phyloP scores from a whole-genome alignment of 495 filamentous ascomycete genomes.

The Podospora conica region DNA sequence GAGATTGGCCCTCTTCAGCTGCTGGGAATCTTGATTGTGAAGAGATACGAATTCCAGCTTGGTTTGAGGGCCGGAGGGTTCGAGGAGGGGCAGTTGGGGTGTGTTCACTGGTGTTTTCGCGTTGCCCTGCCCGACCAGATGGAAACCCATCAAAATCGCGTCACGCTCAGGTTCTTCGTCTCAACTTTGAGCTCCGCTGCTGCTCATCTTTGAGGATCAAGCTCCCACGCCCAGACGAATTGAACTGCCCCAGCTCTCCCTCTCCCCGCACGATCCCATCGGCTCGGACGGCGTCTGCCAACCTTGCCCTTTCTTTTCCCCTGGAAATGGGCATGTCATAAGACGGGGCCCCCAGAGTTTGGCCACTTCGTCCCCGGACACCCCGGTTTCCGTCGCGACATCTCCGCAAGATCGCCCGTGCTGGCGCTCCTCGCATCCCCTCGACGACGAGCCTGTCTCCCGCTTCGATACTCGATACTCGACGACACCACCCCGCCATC shows the following conservation, averaged over 20 bases:
- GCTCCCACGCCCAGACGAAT: not conserved
- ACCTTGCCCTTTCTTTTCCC: not conserved
- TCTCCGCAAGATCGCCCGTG: not conserved
- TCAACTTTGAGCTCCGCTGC: not conserved
- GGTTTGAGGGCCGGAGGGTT: too few relatives aligned
- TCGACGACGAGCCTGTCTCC: not conserved
- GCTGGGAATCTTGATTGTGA: not conserved
- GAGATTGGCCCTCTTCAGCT: not conserved
- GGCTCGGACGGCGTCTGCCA: not conserved
- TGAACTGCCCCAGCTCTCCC: not conserved
- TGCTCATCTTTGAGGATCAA: not conserved
- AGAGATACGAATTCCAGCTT: not conserved
- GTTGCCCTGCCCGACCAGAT: not conserved
- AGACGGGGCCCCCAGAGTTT: not conserved
- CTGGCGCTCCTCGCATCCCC: not conserved
- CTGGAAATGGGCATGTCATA: not conserved
- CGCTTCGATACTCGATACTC: not conserved
- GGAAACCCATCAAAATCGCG: not conserved
- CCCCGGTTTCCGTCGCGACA: not conserved
- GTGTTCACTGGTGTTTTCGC: not conserved
- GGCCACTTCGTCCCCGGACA: not conserved
- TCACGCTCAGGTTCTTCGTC: not conserved
- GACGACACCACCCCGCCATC: not conserved
- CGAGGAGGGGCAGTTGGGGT: not conserved
- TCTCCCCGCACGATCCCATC: not conserved